Base-by-base conservation (phyloP, 192 early-diverging fungal genomes). In the Podila horticola region DNA sequence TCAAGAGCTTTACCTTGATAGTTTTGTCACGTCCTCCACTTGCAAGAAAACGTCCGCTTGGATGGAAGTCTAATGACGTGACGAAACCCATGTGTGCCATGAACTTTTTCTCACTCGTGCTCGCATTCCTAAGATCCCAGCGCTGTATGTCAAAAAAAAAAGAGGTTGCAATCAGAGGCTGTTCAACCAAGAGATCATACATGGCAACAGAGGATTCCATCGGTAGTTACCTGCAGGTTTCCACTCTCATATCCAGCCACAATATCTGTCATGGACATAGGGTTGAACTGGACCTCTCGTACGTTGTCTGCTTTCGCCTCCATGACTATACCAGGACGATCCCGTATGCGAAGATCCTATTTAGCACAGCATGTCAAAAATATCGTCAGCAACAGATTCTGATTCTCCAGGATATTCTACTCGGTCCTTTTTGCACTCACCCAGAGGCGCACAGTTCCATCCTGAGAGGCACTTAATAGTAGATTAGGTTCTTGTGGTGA, bases 181-280 rank as follows among this genome's bases (percentile, higher is more conserved):
- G 15, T 8, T 45, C 24, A 55, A 7, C 20, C 22, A 22, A 24
- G 52, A 3, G 5, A 55, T 9, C 52, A 55, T 4, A 3, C 20
- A 55, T 55, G 8, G 2, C 10, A 55, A 20, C 10, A 8, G 24
- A 22, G 52, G n/a, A 11, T 7, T 36, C 3, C 20, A 10, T 41
- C 28, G 52, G 52, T 31, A 15, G 29, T 34, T 86, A 91, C 92
- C 85, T 93, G 92, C 31, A 93, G 85, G 13, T 81, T 89, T 22
- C 95, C 95, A 65, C 91, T 95, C 34, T 96, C 95, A 74, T 94
- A 94, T 0, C 90, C 95, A 30, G 95, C 92, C 20, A 87, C 91
- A 73, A 96, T 93, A 66, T 94, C 92, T 68, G 74, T 79, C 26
- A 72, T 58, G 57, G 77, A 79, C 5, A 85, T 64, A 1, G 92